Base-by-base conservation (phyloP, 1,139 yeast species). In the Meyerozyma sp. region DNA sequence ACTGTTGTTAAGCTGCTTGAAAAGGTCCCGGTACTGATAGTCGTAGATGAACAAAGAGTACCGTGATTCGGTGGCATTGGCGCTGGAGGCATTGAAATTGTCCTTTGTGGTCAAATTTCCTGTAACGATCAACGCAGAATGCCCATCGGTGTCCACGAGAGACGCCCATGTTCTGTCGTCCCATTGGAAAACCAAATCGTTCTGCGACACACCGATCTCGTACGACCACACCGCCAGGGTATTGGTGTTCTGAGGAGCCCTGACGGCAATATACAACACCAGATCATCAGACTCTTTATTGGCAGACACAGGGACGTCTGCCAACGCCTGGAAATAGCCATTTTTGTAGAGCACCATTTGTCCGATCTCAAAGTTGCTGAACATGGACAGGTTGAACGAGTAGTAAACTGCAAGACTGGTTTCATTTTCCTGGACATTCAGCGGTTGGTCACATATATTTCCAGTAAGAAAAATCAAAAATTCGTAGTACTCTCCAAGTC, bases 141-240 rank as follows among this genome's bases (percentile, higher is more conserved):
- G 71, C 54, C 77, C 79, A 62, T 90, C 97, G 0, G 90, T 68
- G 57, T 89, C 96, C 3, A 88, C 78, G 13, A 86, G 66, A 32
- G 68, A 64, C 1, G 87, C 76, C 71, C 82, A 75, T 27, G 81
- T 65, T 16, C 78, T 65, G 40, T 72, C 70, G 57, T 82, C 90
- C 82, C 88, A 86, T 51, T 82, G 85, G 59, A 80, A 86, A 1
- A 81, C 78, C 48, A 85, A 71, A 50, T 79, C 81, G 42, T 70
- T 69, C 49, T 82, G 84, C 1, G 93, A 85, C 3, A 82, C 77
- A 2, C 90, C 93, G 30, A 90, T 63, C 57, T 82, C 80, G 54
- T 84, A 86, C 6, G 66, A 53, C 85, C 89, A 82, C 4, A 52
- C 44, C 13, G 72, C 77, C 2, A 66, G 51, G 25, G 52, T 49